phyloP scores from a whole-genome alignment of 2,329 filamentous ascomycete genomes.

The Chrysoporthe austroafricana region DNA sequence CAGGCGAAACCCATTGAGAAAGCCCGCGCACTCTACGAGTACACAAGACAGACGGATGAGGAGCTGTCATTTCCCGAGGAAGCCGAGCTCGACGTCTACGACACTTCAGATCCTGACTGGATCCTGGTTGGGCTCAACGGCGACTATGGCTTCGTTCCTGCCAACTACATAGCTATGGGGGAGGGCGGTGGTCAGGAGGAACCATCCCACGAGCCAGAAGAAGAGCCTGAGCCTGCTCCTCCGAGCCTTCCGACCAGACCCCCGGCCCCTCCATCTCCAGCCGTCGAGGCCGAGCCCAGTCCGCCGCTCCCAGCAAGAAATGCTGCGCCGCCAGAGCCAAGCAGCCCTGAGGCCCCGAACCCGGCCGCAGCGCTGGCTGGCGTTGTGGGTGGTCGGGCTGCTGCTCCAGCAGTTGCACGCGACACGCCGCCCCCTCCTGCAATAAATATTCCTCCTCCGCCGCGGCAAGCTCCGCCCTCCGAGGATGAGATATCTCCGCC shows the following conservation, averaged over 20 bases:
- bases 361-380: slow-evolving; percentile 60
- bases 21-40: slow-evolving; percentile 96
- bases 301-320: slow-evolving; percentile 46
- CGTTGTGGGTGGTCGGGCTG: slow-evolving; percentile 55
- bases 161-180: slow-evolving; percentile 88
- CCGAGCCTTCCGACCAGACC: slow-evolving; percentile 48
- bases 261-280: slow-evolving; percentile 35
- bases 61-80: slow-evolving; percentile 96
- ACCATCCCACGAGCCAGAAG: slow-evolving; percentile 44
- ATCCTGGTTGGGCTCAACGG: slow-evolving; percentile 83
- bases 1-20: slow-evolving; percentile 53
- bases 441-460: slow-evolving; percentile 60
- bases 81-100: slow-evolving; percentile 79
- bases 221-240: slow-evolving; percentile 35
- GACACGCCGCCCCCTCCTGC: slow-evolving; percentile 35
- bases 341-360: slow-evolving; percentile 44
- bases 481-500: slow-evolving; percentile 68
- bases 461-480: slow-evolving; percentile 53
- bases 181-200: slow-evolving; percentile 47
- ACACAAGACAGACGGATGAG: slow-evolving; percentile 95
- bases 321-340: slow-evolving; percentile 35
- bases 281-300: slow-evolving; percentile 41
- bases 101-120: slow-evolving; percentile 93
- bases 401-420: slow-evolving; percentile 48
- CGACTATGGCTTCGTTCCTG: slow-evolving; percentile 91